These are phyloP conservation scores for Phytopythium sindhum DNA, from an alignment of 352 stramenopile species.

Conservation along the genomic window DNA sequence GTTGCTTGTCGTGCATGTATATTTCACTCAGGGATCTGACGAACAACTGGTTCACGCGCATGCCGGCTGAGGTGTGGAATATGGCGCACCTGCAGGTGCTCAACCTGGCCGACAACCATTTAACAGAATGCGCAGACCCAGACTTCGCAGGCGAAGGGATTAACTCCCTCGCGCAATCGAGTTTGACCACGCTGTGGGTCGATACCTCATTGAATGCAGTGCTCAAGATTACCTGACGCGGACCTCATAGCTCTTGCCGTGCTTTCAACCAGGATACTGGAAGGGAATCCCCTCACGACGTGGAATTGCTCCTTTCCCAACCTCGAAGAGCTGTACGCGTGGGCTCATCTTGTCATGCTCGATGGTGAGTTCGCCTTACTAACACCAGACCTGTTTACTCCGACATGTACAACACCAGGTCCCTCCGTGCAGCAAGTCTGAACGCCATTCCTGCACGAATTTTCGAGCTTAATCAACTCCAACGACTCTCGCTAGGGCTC, in stretches of 20 bases:
- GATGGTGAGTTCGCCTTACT: not conserved
- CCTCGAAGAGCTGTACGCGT: conserved; percentile 16
- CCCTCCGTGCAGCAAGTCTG: conserved; percentile 6
- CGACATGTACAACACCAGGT: not conserved
- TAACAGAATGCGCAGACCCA: conserved; percentile 20
- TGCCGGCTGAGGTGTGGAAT: conserved; percentile 22
- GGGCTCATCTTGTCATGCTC: not conserved
- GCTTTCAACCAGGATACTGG: conserved; percentile 14
- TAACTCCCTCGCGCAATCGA: conserved; percentile 3
- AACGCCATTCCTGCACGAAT: conserved; percentile 14
- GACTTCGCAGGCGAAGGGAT: not conserved
- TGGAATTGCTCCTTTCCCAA: conserved; percentile 17
- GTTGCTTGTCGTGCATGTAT: not conserved
- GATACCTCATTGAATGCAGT: not conserved
- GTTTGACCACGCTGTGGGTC: conserved; percentile 14
- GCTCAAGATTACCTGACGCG: not conserved
- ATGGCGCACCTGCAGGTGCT: conserved; percentile 25
- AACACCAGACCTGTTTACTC: not conserved
- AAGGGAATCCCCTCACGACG: conserved; percentile 16
- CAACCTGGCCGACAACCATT: conserved; percentile 24
- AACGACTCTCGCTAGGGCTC: conserved; percentile 12
- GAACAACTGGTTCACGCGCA: conserved; percentile 20
- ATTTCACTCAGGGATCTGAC: conserved; percentile 19
- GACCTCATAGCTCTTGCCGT: not conserved
- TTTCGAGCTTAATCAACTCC: conserved; percentile 13